phyloP scores from a whole-genome alignment of 75 land plant genomes.

The Adiantum capillusveneris region DNA sequence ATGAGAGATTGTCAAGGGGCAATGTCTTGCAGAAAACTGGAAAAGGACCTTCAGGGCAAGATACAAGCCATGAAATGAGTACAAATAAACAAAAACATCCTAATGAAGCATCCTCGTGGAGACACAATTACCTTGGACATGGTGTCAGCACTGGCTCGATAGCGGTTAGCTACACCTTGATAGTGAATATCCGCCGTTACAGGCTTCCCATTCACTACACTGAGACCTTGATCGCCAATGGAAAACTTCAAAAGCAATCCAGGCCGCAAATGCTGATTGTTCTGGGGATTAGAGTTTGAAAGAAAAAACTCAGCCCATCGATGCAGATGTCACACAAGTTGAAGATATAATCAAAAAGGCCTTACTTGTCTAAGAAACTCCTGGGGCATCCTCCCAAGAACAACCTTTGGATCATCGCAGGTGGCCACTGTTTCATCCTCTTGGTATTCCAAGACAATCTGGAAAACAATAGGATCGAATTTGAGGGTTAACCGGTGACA shows the following conservation, averaged over 20 bases:
- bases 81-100: neutral
- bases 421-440: conserved; percentile 64
- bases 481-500: too few species aligned
- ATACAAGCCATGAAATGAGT: too few species aligned
- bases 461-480: too few species aligned
- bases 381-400: conserved; percentile 53
- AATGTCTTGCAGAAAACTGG: conserved; percentile 69
- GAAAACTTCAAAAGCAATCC: conserved; percentile 76
- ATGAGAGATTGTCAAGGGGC: conserved; percentile 56
- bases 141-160: conserved; percentile 81
- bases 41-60: conserved; percentile 52
- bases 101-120: neutral
- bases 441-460: conserved; percentile 74
- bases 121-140: conserved; percentile 57
- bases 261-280: conserved; percentile 27
- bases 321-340: too few species aligned
- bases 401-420: conserved; percentile 76
- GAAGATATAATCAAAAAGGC: neutral
- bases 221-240: conserved; percentile 60
- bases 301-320: too few species aligned
- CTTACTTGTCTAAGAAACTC: conserved; percentile 34
- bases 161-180: conserved; percentile 56
- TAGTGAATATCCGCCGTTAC: conserved; percentile 63
- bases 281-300: conserved; percentile 13
- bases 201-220: conserved; percentile 61